Evolutionary conservation across 2,329 filamentous ascomycete genomes (phyloP).

Genomic region (Alternaria sp.): DNA sequence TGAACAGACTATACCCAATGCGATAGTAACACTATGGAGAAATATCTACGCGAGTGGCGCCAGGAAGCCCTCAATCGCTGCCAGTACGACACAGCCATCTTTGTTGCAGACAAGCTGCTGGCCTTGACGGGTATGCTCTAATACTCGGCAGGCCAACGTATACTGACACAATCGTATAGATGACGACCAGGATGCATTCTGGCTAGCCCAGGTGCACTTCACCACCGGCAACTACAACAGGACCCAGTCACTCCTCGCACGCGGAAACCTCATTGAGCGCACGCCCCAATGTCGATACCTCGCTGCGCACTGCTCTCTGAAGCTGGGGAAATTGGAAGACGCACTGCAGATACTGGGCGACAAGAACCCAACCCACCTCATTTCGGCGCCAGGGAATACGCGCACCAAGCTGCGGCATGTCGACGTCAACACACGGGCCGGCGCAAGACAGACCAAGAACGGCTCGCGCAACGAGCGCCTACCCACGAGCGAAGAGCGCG

Average conservation of each 20-base stretch:
- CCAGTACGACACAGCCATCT: constrained; percentile 95
- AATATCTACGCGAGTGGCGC: constrained; percentile 90
- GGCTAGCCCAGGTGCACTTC: constrained; percentile 98
- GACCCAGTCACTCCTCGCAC: constrained; percentile 82
- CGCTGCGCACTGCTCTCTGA: constrained; percentile 91
- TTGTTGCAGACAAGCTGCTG: constrained; percentile 94
- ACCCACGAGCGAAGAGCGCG: constrained; percentile 66
- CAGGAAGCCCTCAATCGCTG: constrained; percentile 95
- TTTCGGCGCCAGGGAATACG: constrained; percentile 69
- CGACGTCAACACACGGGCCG: constrained; percentile 59
- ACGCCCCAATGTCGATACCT: constrained; percentile 92
- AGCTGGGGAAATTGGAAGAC: constrained; percentile 88
- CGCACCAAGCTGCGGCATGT: constrained; percentile 75
- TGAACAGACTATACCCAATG: constrained; percentile 1
- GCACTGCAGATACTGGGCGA: constrained; percentile 87
- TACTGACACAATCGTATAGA: constrained; percentile 59
- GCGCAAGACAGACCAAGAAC: constrained; percentile 52
- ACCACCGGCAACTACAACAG: constrained; percentile 93
- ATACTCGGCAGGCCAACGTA: neutral
- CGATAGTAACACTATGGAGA: constrained; percentile 71
- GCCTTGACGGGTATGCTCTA: constrained; percentile 81
- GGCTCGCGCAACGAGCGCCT: constrained; percentile 57
- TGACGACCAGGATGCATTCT: constrained; percentile 92
- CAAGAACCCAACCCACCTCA: constrained; percentile 89
- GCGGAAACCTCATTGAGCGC: constrained; percentile 79